These are phyloP conservation scores for Cerrena zonata DNA, from an alignment of 1,284 basidiomycete species.

Conservation along the genomic window DNA sequence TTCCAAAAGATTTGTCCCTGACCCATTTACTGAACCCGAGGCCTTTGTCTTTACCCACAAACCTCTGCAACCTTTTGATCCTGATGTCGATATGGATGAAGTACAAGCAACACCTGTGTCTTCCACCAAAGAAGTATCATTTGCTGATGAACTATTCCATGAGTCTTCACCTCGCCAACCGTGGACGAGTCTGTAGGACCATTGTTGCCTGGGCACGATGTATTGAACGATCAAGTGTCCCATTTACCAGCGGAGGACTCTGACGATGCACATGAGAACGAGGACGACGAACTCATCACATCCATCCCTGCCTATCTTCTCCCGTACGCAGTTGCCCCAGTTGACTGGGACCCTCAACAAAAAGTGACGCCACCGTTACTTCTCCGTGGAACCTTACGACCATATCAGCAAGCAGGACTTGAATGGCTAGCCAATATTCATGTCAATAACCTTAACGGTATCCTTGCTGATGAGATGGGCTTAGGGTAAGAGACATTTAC, in stretches of 20 bases:
- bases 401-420: constrained; percentile 90
- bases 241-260: constrained; percentile 9
- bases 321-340: constrained; percentile 61
- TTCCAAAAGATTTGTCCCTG: too few species aligned
- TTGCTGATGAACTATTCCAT: too few species aligned
- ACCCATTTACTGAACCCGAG: too few species aligned
- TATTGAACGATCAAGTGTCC: too few species aligned
- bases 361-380: constrained; percentile 74
- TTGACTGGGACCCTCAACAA: constrained; percentile 54
- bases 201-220: too few species aligned
- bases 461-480: constrained; percentile 90
- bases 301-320: constrained; percentile 55
- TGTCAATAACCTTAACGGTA: constrained; percentile 84
- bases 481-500: constrained; percentile 57
- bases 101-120: too few species aligned
- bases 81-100: too few species aligned
- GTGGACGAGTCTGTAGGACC: too few species aligned
- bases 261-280: constrained; percentile 19
- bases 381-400: constrained; percentile 81
- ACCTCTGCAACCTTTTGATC: too few species aligned
- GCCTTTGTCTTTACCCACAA: too few species aligned
- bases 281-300: constrained; percentile 24
- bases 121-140: too few species aligned
- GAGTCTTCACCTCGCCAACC: too few species aligned
- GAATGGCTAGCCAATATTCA: constrained; percentile 95